A percentile compares a stretch with the other conserved stretches of the same genome.
Conservation (phyloP, 2,329 filamentous ascomycete species). For the Lachnellula subtilissima region DNA sequence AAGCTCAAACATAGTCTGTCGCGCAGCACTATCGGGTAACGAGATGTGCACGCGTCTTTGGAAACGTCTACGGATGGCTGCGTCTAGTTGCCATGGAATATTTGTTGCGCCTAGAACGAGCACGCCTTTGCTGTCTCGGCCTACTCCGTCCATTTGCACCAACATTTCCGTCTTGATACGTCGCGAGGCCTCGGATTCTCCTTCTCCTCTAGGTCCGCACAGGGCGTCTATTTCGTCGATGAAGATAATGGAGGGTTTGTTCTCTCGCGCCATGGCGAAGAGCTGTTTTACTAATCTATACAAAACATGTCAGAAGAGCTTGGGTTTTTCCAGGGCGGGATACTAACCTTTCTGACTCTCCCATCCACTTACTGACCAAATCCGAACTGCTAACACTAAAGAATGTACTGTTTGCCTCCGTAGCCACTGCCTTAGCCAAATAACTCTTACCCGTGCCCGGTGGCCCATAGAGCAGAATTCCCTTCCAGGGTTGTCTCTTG, state of each 20-base stretch:
- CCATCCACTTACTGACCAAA: constrained; percentile 99
- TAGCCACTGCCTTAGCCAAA: constrained; percentile 93
- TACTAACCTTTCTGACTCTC: constrained; percentile 87
- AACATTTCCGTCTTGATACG: constrained; percentile 98
- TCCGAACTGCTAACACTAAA: constrained; percentile 98
- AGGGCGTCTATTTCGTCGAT: constrained; percentile 98
- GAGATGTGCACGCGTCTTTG: constrained; percentile 95
- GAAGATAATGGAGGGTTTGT: constrained; percentile 97
- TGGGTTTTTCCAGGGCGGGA: not conserved
- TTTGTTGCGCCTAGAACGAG: constrained; percentile 95
- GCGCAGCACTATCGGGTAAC: constrained; percentile 78
- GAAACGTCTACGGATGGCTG: constrained; percentile 91
- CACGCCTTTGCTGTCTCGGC: constrained; percentile 89
- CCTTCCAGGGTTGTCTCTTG: constrained; percentile 97
- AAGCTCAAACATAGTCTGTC: constrained; percentile 79
- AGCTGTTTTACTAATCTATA: constrained; percentile 77
- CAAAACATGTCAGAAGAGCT: constrained; percentile 4
- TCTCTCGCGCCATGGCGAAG: constrained; percentile 96
- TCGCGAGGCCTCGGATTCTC: constrained; percentile 93
- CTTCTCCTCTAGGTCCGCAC: constrained; percentile 86
- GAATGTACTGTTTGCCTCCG: constrained; percentile 97
- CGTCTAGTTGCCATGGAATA: constrained; percentile 97
- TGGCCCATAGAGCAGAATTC: constrained; percentile 91
- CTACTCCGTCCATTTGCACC: constrained; percentile 98
- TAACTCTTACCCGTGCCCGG: constrained; percentile 98